Evolutionary conservation across 2,329 filamentous ascomycete species (phyloP).

Genomic region (Thelonectria discophora): DNA sequence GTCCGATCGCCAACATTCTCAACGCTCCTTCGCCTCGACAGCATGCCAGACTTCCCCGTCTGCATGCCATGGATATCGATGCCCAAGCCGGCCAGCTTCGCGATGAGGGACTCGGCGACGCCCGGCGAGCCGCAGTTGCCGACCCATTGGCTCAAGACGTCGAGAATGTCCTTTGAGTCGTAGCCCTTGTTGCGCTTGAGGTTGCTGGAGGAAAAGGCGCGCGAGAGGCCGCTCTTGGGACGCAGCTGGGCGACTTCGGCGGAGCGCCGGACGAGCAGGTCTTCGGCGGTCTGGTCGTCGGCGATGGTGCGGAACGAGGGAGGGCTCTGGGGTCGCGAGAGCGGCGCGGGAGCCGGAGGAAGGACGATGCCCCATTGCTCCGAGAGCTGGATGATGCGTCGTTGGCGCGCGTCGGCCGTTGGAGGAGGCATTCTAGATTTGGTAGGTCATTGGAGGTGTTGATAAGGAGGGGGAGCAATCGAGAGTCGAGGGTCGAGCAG

Average conservation of each 20-base stretch:
- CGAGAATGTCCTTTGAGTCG: constrained; percentile 63
- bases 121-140: constrained; percentile 59
- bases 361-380: constrained; percentile 59
- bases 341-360: constrained; percentile 51
- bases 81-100: constrained; percentile 58
- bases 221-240: constrained; percentile 52
- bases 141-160: constrained; percentile 60
- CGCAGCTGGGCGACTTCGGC: constrained; percentile 48
- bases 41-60: constrained; percentile 58
- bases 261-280: constrained; percentile 59
- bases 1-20: constrained; percentile 60
- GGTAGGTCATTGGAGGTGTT: constrained; percentile 24
- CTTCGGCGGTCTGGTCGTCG: constrained; percentile 64
- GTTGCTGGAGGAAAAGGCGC: constrained; percentile 50
- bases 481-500: neutral
- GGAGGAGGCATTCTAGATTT: constrained; percentile 43
- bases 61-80: constrained; percentile 60
- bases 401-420: constrained; percentile 51
- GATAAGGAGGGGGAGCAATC: neutral
- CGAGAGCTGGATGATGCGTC: constrained; percentile 60
- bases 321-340: constrained; percentile 53
- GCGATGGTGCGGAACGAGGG: constrained; percentile 56
- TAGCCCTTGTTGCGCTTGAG: constrained; percentile 59
- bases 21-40: constrained; percentile 59
- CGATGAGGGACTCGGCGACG: constrained; percentile 64